Evolutionary conservation across 192 early-diverging fungal genomes (phyloP).

Genomic region (Backusella liffmaniae): DNA sequence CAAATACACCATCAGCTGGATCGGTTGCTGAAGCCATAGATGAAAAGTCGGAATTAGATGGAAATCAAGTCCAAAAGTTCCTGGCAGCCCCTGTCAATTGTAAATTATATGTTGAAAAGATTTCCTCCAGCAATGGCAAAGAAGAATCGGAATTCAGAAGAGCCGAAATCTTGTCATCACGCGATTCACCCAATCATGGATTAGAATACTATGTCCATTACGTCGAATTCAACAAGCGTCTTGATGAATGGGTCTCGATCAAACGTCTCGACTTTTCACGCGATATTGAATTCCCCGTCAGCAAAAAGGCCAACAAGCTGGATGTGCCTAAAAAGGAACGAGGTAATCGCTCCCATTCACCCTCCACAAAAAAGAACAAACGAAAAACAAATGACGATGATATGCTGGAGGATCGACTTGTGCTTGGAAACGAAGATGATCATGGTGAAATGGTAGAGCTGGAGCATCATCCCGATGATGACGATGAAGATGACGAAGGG

Average conservation of each 20-base stretch:
- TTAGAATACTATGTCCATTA: constrained; percentile 95
- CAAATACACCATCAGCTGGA: neutral
- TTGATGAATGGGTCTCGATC: constrained; percentile 92
- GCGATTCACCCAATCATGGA: constrained; percentile 47
- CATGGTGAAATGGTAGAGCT: constrained; percentile 11
- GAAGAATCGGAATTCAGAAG: constrained; percentile 59
- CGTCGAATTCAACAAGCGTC: constrained; percentile 95
- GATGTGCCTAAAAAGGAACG: neutral
- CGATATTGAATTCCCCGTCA: constrained; percentile 66
- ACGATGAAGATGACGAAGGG: constrained; percentile 24
- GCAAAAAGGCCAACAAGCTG: constrained; percentile 40
- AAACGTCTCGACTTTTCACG: constrained; percentile 64
- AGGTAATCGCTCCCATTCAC: constrained; percentile 2
- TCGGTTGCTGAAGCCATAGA: neutral
- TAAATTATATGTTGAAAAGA: constrained; percentile 37
- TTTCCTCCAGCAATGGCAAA: constrained; percentile 14
- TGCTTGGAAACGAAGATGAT: constrained; percentile 12
- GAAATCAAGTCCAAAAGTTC: constrained; percentile 11
- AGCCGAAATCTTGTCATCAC: constrained; percentile 85
- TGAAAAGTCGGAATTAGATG: neutral
- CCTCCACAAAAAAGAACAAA: neutral
- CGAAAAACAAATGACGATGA: constrained; percentile 5
- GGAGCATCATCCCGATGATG: constrained; percentile 2
- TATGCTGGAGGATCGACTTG: neutral
- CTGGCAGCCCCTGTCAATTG: constrained; percentile 25